Percentiles rank a stretch among this genome's conserved stretches.
phyloP scores from a whole-genome alignment of 2,329 filamentous ascomycete genomes.

The Trichoderma guizhouense region DNA sequence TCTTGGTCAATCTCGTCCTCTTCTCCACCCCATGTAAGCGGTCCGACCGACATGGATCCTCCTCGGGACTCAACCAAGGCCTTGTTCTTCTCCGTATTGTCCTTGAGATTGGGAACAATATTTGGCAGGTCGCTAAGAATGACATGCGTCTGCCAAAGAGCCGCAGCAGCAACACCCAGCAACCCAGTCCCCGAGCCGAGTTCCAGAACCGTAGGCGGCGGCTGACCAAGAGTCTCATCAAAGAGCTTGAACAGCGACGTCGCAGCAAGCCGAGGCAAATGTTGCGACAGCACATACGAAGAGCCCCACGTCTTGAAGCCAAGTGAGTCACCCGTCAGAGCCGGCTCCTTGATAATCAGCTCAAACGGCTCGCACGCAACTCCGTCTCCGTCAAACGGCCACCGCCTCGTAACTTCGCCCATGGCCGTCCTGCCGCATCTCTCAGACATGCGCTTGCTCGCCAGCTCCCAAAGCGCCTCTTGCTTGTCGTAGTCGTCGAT shows the following conservation, averaged over 20 bases:
- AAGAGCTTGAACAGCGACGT: slow-evolving; percentile 47
- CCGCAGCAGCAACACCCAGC: slow-evolving; percentile 81
- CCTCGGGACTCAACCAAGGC: slow-evolving; percentile 51
- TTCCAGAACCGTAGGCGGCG: slow-evolving; percentile 57
- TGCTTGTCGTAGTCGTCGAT: slow-evolving; percentile 62
- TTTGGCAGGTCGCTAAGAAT: slow-evolving; percentile 76
- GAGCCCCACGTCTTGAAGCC: slow-evolving; percentile 96
- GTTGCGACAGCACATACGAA: slow-evolving; percentile 77
- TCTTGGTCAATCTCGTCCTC: slow-evolving; percentile 43
- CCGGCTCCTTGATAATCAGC: slow-evolving; percentile 77
- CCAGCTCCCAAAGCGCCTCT: slow-evolving; percentile 72
- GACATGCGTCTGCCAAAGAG: slow-evolving; percentile 63
- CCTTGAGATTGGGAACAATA: slow-evolving; percentile 78
- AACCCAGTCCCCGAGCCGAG: slow-evolving; percentile 88
- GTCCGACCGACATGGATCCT: slow-evolving; percentile 58
- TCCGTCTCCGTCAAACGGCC: slow-evolving; percentile 44
- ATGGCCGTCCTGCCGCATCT: slow-evolving; percentile 70
- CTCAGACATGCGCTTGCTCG: slow-evolving; percentile 77
- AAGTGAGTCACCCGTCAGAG: slow-evolving; percentile 80
- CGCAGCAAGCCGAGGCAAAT: slow-evolving; percentile 52
- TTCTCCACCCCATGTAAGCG: slow-evolving; percentile 70
- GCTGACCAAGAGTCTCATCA: slow-evolving; percentile 31
- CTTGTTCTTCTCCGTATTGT: slow-evolving; percentile 67
- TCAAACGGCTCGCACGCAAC: slow-evolving; percentile 46
- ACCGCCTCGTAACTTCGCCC: slow-evolving; percentile 54